Evolutionary conservation across 176 grass and related monocot genomes (phyloP), one percentile per base, ranked within the genome.

Genomic region (Otatea glauca): DNA sequence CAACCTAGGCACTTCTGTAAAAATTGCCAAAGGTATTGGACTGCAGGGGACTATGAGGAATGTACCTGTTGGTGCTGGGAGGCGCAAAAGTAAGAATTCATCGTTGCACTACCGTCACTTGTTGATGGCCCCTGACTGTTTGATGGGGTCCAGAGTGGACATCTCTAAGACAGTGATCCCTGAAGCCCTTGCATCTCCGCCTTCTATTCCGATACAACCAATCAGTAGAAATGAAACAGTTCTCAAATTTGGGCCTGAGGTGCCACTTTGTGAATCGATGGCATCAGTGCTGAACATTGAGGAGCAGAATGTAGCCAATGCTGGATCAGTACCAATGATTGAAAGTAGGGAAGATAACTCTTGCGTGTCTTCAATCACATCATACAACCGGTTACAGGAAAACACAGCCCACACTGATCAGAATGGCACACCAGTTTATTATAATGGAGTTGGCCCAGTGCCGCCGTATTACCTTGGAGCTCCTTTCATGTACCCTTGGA

Each of bases 1-100:
- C 93, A 95, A 66, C 93, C 88, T 32, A 86, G 94, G 66, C 88
- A 96, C 84, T 96, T 93, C 73, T 96, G 94, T 75, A 96, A 96
- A 84, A 96, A 93, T 10, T 96, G 94, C 61, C 95, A 97, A 83
- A 79, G 88, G 84, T 94, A 94, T 71, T 91, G 94, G 94, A 96
- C 94, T 87, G 94, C 91, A 54, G 94, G 94, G 94, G 27, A 89
- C 76, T 62, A 96, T 96, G 94, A 90, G 94, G 53, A 96, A 96
- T 76, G 91, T 96, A 42, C 94, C 94, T 75, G 91, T 96, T 16
- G 94, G 94, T 66, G 86, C 94, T 62, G 94, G 94, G 34, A 88
- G 94, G 77, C 94, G 94, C 70, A 96, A 91, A 87, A 96, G 89
- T 67, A 96, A 93, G 86, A 85, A 83, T 35, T 83, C 89, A 10